phyloP scores from a whole-genome alignment of 306 rosid species.

The Adenanthera pavonina region DNA sequence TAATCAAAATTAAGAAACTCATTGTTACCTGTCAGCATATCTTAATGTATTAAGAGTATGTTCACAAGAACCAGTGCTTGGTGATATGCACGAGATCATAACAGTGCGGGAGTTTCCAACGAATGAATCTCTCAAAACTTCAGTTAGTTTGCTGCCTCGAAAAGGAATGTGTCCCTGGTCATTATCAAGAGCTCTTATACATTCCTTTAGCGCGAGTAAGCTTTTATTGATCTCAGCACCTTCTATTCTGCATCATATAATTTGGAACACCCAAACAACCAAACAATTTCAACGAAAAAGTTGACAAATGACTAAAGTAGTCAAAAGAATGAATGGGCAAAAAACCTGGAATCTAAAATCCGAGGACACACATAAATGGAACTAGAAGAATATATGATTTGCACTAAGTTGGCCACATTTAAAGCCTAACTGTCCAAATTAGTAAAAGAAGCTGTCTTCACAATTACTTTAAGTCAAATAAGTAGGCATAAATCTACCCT shows the following conservation, averaged over 20 bases:
- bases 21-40: slow-evolving; percentile 92
- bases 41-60: slow-evolving; percentile 96
- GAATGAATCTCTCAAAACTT: slow-evolving; percentile 98
- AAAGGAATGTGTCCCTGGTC: slow-evolving; percentile 99
- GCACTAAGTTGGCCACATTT: neutral
- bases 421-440: slow-evolving; percentile 4
- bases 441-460: neutral
- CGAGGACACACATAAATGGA: neutral
- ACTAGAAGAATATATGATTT: neutral
- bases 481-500: slow-evolving; percentile 19
- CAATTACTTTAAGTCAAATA: slow-evolving; percentile 15
- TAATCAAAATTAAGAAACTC: slow-evolving; percentile 28
- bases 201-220: slow-evolving; percentile 97
- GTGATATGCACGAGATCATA: slow-evolving; percentile 98
- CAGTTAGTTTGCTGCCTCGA: slow-evolving; percentile 97
- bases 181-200: slow-evolving; percentile 98
- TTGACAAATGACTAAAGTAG: slow-evolving; percentile 22
- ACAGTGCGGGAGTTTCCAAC: slow-evolving; percentile 97
- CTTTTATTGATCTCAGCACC: slow-evolving; percentile 99
- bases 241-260: slow-evolving; percentile 81
- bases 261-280: slow-evolving; percentile 37
- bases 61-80: slow-evolving; percentile 96
- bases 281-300: slow-evolving; percentile 35
- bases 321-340: neutral
- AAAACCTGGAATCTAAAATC: neutral